Evolutionary conservation across 75 land plant genomes (phyloP), one percentile per base, ranked within the genome.

Genomic region (Pinus albicaulis): DNA sequence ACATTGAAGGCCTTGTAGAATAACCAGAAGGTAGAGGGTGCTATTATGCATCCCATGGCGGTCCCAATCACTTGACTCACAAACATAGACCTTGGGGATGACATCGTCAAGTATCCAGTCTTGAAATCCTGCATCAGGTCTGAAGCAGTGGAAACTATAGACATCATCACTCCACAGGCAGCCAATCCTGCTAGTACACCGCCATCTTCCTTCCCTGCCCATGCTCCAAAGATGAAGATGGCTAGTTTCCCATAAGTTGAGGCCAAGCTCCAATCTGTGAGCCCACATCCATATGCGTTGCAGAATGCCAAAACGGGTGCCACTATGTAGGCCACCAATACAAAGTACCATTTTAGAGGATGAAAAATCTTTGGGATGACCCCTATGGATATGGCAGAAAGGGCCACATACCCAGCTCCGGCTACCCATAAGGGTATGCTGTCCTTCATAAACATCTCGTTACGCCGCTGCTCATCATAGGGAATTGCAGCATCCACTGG

Each of bases 81-180:
- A 71, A 88, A 83, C 90, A 88, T 88, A 66, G 90, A 87, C 19
- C 90, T 73, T 13, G 90, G 90, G 8, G 90, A 88, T 41, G 90
- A 78, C 24, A 80, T 76, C 3, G 90, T 88, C 53, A 88, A 74
- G 77, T 87, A 87, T 19, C 90, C 90, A 3, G 90, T 88, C 65
- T 82, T 79, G 82, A 88, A 88, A 74, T 88, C 90, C 80, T 88
- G 89, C 90, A 88, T 89, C 28, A 89, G 82, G 48, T 89, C 91
- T 5, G 90, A 79, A 13, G 91, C 86, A 3, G 90, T 88, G 71
- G 79, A 74, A 36, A 89, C 91, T 55, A 88, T 85, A 34, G 80
- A 63, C 91, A 89, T 89, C 85, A 88, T 89, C 19, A 89, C 91
- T n/a, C 91, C 91, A 55, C 90, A 84, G 2, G 77, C 81, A 1